A percentile compares a stretch with the other conserved stretches of the same genome.
Evolutionary conservation across 2,329 filamentous ascomycete species (phyloP).

Genomic region (Penicillium sp.): DNA sequence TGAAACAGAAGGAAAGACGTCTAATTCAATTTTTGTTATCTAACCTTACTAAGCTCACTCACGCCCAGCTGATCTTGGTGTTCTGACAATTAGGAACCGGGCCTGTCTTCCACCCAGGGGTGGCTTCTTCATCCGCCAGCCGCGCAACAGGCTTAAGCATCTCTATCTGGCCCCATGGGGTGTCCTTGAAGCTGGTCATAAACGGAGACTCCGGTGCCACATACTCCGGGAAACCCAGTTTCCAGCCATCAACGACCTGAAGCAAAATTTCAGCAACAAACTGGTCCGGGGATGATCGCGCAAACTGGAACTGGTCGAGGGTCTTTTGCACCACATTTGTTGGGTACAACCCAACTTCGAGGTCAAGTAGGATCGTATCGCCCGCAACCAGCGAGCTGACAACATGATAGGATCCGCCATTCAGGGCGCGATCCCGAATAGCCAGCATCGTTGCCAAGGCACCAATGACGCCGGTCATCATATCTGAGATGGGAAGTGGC

Average conservation of each 20-base stretch:
- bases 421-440: conserved; percentile 18
- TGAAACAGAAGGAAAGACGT: not conserved
- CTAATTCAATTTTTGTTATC: too few relatives aligned
- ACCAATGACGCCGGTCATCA: conserved; percentile 24
- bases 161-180: too few relatives aligned
- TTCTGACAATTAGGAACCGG: too few relatives aligned
- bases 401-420: conserved; percentile 27
- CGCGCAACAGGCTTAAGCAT: too few relatives aligned
- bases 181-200: too few relatives aligned
- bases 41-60: too few relatives aligned
- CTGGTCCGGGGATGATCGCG: not conserved
- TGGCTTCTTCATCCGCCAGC: too few relatives aligned
- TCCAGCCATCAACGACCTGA: too few relatives aligned
- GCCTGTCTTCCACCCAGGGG: too few relatives aligned
- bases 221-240: too few relatives aligned
- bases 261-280: not conserved
- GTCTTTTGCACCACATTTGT: conserved; percentile 2
- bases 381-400: conserved; percentile 13
- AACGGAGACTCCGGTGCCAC: too few relatives aligned
- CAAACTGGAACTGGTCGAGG: not conserved
- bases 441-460: conserved; percentile 18
- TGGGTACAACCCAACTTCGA: conserved; percentile 12
- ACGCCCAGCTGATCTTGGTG: too few relatives aligned
- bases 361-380: conserved; percentile 4
- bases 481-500: conserved; percentile 26